Percentiles rank a stretch among this genome's conserved stretches.
These are phyloP conservation scores for Metarhizium anisopliae DNA, from an alignment of 2,329 filamentous ascomycete genomes.

Conservation along the genomic window DNA sequence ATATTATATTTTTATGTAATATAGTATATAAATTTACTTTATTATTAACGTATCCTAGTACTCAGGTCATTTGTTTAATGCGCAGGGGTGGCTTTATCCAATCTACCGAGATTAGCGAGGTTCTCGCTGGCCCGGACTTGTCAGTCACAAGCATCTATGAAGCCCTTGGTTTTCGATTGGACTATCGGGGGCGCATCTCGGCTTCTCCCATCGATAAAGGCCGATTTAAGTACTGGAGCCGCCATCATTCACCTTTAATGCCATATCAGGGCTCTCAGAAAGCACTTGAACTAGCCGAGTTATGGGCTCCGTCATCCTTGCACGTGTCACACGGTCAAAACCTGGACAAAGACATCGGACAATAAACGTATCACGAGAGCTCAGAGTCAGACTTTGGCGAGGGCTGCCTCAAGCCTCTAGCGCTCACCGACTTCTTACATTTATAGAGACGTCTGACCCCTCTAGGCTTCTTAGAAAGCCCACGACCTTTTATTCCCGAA, in stretches of 20 bases:
- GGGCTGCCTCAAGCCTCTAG: too few relatives aligned
- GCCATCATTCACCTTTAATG: neutral
- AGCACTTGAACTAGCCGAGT: neutral
- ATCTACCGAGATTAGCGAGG: neutral
- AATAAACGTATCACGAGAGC: too few relatives aligned
- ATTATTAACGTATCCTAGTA: neutral
- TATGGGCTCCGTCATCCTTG: too few relatives aligned
- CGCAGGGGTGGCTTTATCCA: neutral
- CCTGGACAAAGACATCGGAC: too few relatives aligned
- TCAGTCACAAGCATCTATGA: neutral
- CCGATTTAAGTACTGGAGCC: neutral
- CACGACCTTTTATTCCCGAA: too few relatives aligned
- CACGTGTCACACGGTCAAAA: too few relatives aligned
- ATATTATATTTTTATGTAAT: too few relatives aligned
- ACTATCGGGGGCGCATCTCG: neutral
- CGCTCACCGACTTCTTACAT: too few relatives aligned
- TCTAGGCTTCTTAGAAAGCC: too few relatives aligned
- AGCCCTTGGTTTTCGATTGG: neutral
- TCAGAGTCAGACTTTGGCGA: too few relatives aligned
- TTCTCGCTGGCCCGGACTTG: neutral
- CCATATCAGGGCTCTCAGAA: neutral
- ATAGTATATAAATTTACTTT: too few relatives aligned
- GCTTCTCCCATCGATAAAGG: neutral
- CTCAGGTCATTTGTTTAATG: neutral
- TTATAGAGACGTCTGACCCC: too few relatives aligned